Evolutionary conservation across 2,329 filamentous ascomycete species (phyloP).

Genomic region (Talaromyces islandicus): DNA sequence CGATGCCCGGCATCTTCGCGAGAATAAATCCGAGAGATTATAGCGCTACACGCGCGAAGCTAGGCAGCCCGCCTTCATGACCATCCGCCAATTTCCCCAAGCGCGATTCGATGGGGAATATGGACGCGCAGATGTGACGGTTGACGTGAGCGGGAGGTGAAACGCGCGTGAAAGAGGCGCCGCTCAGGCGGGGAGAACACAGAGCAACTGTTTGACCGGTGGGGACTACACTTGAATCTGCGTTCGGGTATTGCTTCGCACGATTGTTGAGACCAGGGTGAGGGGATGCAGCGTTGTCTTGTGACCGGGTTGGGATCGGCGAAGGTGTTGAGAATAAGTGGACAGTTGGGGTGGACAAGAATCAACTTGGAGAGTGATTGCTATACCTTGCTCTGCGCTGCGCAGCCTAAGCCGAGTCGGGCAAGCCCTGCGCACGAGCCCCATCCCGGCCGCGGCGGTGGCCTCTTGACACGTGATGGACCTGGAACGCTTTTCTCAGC

Average conservation of each 20-base stretch:
- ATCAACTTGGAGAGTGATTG: background rate
- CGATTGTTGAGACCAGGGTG: background rate
- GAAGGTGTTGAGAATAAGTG: background rate
- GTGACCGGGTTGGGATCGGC: background rate
- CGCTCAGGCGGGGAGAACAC: background rate
- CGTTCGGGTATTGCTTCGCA: background rate
- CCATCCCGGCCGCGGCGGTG: background rate
- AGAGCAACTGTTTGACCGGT: background rate
- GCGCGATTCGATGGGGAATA: background rate
- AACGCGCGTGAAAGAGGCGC: background rate
- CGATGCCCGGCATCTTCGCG: slow-evolving; percentile 33
- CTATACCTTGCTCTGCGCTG: background rate
- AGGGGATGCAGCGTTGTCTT: background rate
- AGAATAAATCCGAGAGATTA: slow-evolving; percentile 26
- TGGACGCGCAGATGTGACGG: background rate
- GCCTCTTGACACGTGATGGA: background rate
- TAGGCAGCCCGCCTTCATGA: slow-evolving; percentile 33
- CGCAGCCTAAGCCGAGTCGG: background rate
- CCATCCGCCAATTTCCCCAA: slow-evolving; percentile 12
- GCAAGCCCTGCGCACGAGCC: background rate
- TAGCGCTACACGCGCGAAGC: slow-evolving; percentile 32
- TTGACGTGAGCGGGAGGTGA: background rate
- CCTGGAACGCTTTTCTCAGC: background rate
- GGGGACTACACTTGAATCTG: background rate
- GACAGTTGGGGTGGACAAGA: background rate